Base-by-base conservation (phyloP, 75 land plant species). In the Cupressus sempervirens region DNA sequence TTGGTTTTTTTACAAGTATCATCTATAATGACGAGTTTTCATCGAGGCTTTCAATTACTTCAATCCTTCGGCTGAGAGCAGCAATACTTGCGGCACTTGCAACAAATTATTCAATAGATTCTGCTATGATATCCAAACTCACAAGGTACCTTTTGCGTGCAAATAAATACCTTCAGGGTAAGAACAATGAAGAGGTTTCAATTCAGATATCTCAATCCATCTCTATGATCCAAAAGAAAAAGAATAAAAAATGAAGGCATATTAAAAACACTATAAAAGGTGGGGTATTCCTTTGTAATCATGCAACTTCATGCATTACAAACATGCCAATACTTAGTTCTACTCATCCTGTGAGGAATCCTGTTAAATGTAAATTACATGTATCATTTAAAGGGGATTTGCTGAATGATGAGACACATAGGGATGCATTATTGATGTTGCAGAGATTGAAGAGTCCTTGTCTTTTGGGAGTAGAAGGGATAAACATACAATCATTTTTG, bases 11-110 rank as follows among this genome's bases (percentile, higher is more conserved):
- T 13, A 98, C 98, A 73, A 94, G 99, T 85, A 91, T 97, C 87
- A 87, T 97, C 62, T 91, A 91, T 83, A 90, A 94, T 86, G 94
- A 94, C 87, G 99, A 97, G 84, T 97, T 94, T 81, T 93, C 99
- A 6, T 81, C 99, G 26, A 90, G 98, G 41, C 92, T 97, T 67
- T 97, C 99, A 50, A 90, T 92, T 82, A 89, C 89, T 40, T 92
- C 99, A 53, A 83, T 97, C 72, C 72, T 94, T 79, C 90, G 99
- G 72, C 90, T 97, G 62, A 96, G 96, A 72, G 90, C 91, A 34
- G 91, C 95, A 53, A 91, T 96, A 29, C 81, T 94, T 18, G 87
- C 46, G 54, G 96, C 98, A 43, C 87, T 98, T 38, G 90, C 95
- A 56, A 84, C 92, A 80, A 91, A 93, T 86, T 54, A 91, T 46